Base-by-base conservation (phyloP, 2,329 filamentous ascomycete genomes). In the Cladosporium sp. region DNA sequence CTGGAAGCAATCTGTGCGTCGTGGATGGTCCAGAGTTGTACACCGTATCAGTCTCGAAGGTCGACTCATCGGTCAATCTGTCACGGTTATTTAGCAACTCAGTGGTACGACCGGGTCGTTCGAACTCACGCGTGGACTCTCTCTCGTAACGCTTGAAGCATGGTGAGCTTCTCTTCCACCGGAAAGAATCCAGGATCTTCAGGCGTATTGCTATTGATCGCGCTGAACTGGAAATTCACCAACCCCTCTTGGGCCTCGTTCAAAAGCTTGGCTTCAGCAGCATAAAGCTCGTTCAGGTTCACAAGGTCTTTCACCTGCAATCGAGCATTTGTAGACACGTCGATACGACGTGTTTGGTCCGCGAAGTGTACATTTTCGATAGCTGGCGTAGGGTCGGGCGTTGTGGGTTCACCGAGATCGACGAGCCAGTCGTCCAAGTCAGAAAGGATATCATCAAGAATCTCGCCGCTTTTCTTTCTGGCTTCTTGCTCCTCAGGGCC, bases 1-100 rank as follows among this genome's bases (percentile, higher is more conserved):
- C 16, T 38, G 34, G 45, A n/a, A 43, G 11, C 14, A 49, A 28
- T 13, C 37, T 49, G 38, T 49, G 46, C 11, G 46, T 49, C 28
- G 28, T 37, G 9, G 45, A 19, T 2, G 28, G 22, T 19, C 28
- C 46, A 10, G 28, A 32, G 13, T 43, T 14, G 31, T 28, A 35
- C 8, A 19, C 38, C 13, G 18, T 16, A 33, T 49, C 37, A 16
- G 46, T 49, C 37, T 28, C 22, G 7, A 28, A 28, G 22, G 22
- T 28, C 22, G 22, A 28, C 22, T 28, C 22, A 7, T 28, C 22
- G 22, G 22, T 28, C 7, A 28, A 28, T 28, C 22, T 28, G 4
- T 28, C 22, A 28, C 22, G 22, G 22, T 28, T 28, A 7, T 28
- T 28, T 28, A 28, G 22, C 22, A 28, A 28, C 22, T 28, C 5